A percentile compares a stretch with the other conserved stretches of the same genome.
Evolutionary conservation across 331 rosid species (phyloP).

Genomic region (Erythrophleum ivorense): DNA sequence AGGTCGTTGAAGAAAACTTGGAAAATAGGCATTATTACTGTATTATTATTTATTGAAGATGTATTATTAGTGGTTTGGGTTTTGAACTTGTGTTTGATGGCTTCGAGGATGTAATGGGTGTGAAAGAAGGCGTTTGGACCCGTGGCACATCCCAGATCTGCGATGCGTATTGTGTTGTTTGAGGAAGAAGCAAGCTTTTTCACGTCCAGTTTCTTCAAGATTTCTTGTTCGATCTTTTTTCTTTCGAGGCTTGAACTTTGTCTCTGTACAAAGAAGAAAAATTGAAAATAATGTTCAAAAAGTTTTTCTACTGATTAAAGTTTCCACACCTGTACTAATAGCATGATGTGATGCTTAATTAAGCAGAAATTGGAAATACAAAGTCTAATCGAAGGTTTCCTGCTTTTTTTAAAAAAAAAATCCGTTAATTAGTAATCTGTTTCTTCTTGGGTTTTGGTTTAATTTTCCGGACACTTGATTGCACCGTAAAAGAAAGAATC

Average conservation of each 20-base stretch:
- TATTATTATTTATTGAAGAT: not conserved
- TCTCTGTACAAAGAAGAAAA: conserved; percentile 24
- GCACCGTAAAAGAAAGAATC: not conserved
- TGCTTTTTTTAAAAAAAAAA: too few relatives aligned
- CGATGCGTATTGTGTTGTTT: conserved; percentile 49
- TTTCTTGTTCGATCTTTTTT: conserved; percentile 48
- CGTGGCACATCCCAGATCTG: conserved; percentile 65
- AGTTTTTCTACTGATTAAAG: too few relatives aligned
- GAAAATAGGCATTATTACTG: conserved; percentile 41
- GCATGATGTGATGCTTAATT: too few relatives aligned
- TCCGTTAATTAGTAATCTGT: too few relatives aligned
- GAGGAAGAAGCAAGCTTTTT: conserved; percentile 22
- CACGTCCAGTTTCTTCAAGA: conserved; percentile 46
- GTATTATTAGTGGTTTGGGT: not conserved
- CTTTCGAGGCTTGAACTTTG: conserved; percentile 38
- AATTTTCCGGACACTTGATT: too few relatives aligned
- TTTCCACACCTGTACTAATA: too few relatives aligned
- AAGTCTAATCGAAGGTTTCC: too few relatives aligned
- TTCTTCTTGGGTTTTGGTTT: too few relatives aligned
- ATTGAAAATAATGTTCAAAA: too few relatives aligned
- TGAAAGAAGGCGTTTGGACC: conserved; percentile 60
- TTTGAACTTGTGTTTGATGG: conserved; percentile 43
- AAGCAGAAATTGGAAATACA: too few relatives aligned
- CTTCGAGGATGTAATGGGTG: conserved; percentile 40
- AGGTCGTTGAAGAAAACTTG: conserved; percentile 62